Percentiles rank a stretch among this genome's conserved stretches.
Evolutionary conservation across 73 alveolate genomes (phyloP).

Genomic region (Paramecium tetraurelia): DNA sequence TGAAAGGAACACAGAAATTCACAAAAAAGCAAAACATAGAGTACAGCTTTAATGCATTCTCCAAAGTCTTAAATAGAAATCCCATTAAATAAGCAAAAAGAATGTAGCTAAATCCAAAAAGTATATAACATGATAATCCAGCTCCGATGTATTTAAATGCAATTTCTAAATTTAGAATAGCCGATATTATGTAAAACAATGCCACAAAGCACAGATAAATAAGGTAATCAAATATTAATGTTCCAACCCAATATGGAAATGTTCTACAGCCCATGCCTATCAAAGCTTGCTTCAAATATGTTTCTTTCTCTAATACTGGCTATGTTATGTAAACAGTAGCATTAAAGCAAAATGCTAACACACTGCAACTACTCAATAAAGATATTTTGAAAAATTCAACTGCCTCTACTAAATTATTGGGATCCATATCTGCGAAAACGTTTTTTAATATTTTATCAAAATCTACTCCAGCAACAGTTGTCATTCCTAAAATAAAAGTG

Average conservation of each 20-base stretch:
- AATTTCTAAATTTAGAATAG: neutral
- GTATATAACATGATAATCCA: neutral
- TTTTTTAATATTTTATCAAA: neutral
- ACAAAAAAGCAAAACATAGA: constrained; percentile 54
- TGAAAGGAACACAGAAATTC: constrained; percentile 38
- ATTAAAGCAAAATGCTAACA: constrained; percentile 33
- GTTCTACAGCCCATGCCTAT: constrained; percentile 61
- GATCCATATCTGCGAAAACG: neutral
- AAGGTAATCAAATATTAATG: constrained; percentile 46
- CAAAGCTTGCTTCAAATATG: constrained; percentile 41
- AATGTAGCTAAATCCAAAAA: constrained; percentile 53
- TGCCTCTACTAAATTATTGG: neutral
- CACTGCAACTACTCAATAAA: neutral
- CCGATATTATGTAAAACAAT: constrained; percentile 12
- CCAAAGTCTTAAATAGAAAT: constrained; percentile 33
- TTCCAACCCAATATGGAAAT: constrained; percentile 62
- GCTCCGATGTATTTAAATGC: neutral
- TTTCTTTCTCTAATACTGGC: constrained; percentile 59
- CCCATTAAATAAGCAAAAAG: constrained; percentile 55
- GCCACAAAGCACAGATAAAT: constrained; percentile 8
- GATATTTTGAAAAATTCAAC: constrained; percentile 36
- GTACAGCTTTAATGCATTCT: constrained; percentile 49
- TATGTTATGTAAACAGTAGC: constrained; percentile 33
- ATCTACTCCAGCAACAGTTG: neutral
- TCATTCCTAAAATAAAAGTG: constrained; percentile 24